Conservation (phyloP, 1,139 yeast genomes). For the Chernovozyma sophiae-reginae region DNA sequence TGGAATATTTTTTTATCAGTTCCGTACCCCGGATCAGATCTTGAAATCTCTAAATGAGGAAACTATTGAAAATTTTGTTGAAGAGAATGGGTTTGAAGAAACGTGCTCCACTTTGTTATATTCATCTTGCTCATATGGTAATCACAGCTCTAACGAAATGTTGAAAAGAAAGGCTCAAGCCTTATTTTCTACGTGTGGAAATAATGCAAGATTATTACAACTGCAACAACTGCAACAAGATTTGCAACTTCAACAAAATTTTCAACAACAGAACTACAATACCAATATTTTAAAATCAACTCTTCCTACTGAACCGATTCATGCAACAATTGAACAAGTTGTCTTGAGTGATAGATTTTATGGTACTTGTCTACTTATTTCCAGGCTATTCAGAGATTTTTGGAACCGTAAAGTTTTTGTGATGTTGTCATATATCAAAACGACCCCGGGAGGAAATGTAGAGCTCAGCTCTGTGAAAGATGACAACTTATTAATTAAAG, state of each 20-base stretch:
- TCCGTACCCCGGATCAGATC: conserved; percentile 75
- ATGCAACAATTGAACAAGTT: conserved; percentile 61
- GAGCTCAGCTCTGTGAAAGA: conserved; percentile 44
- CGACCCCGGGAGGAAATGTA: conserved; percentile 33
- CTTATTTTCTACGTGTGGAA: conserved; percentile 52
- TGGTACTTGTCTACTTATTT: conserved; percentile 77
- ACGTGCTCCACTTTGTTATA: conserved; percentile 85
- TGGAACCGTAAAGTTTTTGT: conserved; percentile 75
- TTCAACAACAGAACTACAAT: conserved; percentile 3
- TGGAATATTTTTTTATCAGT: conserved; percentile 72
- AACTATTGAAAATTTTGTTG: conserved; percentile 43
- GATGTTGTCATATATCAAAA: conserved; percentile 42
- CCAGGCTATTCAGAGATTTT: conserved; percentile 70
- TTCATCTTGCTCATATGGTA: conserved; percentile 70
- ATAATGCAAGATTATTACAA: conserved; percentile 43
- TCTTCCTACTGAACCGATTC: conserved; percentile 12
- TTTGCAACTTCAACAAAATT: conserved; percentile 4
- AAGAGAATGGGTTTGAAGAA: conserved; percentile 56
- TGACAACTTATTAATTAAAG: conserved; percentile 40
- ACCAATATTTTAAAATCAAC: not conserved
- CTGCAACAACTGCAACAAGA: conserved; percentile 10
- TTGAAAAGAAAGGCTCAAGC: conserved; percentile 47
- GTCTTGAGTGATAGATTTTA: conserved; percentile 87
- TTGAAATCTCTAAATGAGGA: conserved; percentile 67
- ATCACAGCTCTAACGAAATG: conserved; percentile 46